Evolutionary conservation across 805 yeast species (phyloP).

Genomic region (Candida cerambycidarum): DNA sequence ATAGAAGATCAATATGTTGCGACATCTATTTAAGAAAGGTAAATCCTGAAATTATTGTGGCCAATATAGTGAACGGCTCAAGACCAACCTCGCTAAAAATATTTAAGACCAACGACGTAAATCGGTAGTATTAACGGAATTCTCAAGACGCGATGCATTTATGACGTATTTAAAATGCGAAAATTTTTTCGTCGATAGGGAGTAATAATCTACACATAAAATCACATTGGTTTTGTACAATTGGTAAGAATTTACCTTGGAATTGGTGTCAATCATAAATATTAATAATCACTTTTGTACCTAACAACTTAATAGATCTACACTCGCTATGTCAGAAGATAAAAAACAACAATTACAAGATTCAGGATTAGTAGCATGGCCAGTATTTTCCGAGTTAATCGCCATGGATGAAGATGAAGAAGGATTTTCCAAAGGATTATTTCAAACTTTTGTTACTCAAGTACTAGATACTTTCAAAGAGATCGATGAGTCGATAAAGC

Average conservation of each 20-base stretch:
- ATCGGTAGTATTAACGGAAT: not conserved
- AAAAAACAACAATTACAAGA: slow-evolving; percentile 34
- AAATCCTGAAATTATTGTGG: not conserved
- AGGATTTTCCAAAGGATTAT: slow-evolving; percentile 76
- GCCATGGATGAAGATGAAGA: slow-evolving; percentile 97
- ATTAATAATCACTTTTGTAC: too few relatives aligned
- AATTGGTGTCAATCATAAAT: not conserved
- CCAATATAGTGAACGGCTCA: not conserved
- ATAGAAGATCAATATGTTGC: too few relatives aligned
- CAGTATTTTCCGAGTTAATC: slow-evolving; percentile 80
- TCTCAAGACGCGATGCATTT: slow-evolving; percentile 6
- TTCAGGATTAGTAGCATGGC: slow-evolving; percentile 81
- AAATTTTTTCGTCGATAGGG: slow-evolving; percentile 9
- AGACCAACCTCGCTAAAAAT: not conserved
- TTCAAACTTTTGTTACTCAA: slow-evolving; percentile 86
- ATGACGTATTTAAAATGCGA: slow-evolving; percentile 7
- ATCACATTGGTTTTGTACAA: not conserved
- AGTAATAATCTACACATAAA: slow-evolving; percentile 3
- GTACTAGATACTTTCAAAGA: slow-evolving; percentile 76
- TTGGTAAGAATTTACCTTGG: slow-evolving; percentile 1
- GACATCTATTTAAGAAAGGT: too few relatives aligned
- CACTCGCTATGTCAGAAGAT: slow-evolving; percentile 16
- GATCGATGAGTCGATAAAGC: slow-evolving; percentile 57
- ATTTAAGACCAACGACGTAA: not conserved
- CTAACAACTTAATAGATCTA: not conserved